Evolutionary conservation across 495 filamentous ascomycete genomes (phyloP).

Genomic region (Daldinia concentrica): DNA sequence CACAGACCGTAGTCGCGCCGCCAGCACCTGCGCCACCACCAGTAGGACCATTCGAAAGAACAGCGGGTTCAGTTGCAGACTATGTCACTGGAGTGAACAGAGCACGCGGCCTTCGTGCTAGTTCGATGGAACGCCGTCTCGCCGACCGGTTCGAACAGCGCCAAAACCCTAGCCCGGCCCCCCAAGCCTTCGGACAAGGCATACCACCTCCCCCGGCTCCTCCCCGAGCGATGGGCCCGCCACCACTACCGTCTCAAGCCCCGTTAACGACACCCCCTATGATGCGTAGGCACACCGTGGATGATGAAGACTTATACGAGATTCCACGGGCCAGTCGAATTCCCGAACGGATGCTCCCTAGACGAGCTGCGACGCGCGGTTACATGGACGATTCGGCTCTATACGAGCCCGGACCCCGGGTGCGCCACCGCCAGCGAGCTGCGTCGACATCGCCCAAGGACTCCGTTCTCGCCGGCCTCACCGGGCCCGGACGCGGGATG

Average conservation of each 20-base stretch:
- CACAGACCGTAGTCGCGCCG: conserved; percentile 52
- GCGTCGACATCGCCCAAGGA: conserved; percentile 44
- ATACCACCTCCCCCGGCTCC: conserved; percentile 42
- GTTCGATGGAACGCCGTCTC: conserved; percentile 56
- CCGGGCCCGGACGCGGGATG: conserved; percentile 56
- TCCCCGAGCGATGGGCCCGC: conserved; percentile 47
- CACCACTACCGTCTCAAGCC: conserved; percentile 28
- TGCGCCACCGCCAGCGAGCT: conserved; percentile 35
- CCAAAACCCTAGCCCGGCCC: conserved; percentile 35
- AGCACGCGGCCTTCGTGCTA: conserved; percentile 48
- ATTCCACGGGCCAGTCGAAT: conserved; percentile 28
- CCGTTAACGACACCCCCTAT: conserved; percentile 37
- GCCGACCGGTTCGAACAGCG: conserved; percentile 54
- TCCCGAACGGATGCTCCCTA: conserved; percentile 32
- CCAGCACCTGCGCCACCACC: conserved; percentile 52
- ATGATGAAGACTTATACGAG: conserved; percentile 55
- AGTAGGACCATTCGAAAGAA: conserved; percentile 48
- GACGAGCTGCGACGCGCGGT: conserved; percentile 31
- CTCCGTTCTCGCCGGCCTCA: conserved; percentile 57
- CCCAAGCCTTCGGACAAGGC: conserved; percentile 42
- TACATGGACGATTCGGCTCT: conserved; percentile 41
- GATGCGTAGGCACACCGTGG: conserved; percentile 53
- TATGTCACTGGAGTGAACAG: conserved; percentile 50
- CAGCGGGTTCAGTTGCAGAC: conserved; percentile 44
- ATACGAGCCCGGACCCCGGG: conserved; percentile 33